Base-by-base conservation (phyloP, 768 basidiomycete genomes). In the Gautieria morchelliformis region DNA sequence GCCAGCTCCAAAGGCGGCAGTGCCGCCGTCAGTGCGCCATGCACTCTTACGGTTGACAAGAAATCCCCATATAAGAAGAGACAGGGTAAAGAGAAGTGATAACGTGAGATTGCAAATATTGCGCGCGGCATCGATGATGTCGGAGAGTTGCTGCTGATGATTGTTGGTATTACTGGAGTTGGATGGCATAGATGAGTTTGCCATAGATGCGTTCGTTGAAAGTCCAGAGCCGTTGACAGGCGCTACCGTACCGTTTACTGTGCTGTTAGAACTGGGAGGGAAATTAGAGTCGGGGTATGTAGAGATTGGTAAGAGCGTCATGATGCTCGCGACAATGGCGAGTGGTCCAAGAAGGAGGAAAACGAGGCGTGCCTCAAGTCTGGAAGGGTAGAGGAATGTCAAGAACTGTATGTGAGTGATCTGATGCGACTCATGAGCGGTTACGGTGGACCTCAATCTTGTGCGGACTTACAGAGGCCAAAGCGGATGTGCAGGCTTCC, bases 381-480 rank as follows among this genome's bases (percentile, higher is more conserved):
- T 74, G 20, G 95, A 97, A 7, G 96, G 96, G 68, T 90, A 99
- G 10, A 99, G 77, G 11, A 98, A 78, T 7, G 96, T 95, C 54
- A 99, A 77, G 70, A 98, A 97, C 69, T 98, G 96, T 51, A 99
- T 96, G 67, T 98, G 94, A 0, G 96, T 95, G 51, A 93, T 87
- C 92, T 97, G 65, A 20, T 51, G 41, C 30, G 8, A 7, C 5
- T 24, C 17, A 44, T 22, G 20, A 44, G 20, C 5, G 7, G 24
- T 30, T 3, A 30, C 5, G 32, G 22, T 15, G 48, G 14, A 46
- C 17, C n/a, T 27, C 19, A 37, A 5, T 37, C 35, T 8, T 12
- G 44, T 52, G 46, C 35, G 10, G 35, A 72, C 80, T 57, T 59
- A 90, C 94, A 78, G 96, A 93, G 17, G 92, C 88, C 48, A 94